phyloP scores from a whole-genome alignment of 805 yeast genomes.

The Ogataea degrootiae region DNA sequence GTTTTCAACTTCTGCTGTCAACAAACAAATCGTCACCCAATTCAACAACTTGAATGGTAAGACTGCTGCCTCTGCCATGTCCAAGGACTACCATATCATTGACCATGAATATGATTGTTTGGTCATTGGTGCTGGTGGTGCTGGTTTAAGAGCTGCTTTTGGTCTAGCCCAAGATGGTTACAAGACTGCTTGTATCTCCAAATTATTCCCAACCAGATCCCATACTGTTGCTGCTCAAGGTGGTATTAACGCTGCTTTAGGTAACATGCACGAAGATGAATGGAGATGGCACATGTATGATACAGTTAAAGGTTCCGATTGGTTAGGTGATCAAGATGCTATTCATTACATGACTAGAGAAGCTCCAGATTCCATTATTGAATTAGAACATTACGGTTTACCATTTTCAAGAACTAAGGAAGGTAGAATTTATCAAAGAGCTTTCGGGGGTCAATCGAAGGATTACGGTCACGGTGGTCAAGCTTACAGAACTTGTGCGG shows the following conservation, averaged over 20 bases:
- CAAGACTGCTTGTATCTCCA: constrained; percentile 96
- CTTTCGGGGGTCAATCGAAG: constrained; percentile 96
- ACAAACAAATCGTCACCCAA: constrained; percentile 31
- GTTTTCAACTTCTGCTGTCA: constrained; percentile 25
- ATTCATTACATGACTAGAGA: constrained; percentile 98
- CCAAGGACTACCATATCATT: constrained; percentile 79
- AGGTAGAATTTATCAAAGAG: constrained; percentile 97
- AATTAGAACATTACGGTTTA: constrained; percentile 96
- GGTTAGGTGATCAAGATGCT: constrained; percentile 99
- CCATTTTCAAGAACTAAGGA: constrained; percentile 97
- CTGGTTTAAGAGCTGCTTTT: constrained; percentile 97
- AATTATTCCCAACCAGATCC: constrained; percentile 95
- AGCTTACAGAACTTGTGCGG: constrained; percentile 99
- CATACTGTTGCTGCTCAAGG: constrained; percentile 99
- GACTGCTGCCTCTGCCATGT: constrained; percentile 48
- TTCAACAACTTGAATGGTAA: constrained; percentile 42
- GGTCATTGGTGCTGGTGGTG: constrained; percentile 99
- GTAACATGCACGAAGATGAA: constrained; percentile 96
- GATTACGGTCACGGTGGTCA: constrained; percentile 98
- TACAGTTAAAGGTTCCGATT: constrained; percentile 97
- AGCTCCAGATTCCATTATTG: constrained; percentile 94
- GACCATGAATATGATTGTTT: constrained; percentile 98
- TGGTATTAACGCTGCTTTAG: constrained; percentile 98
- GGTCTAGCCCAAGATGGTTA: constrained; percentile 96
- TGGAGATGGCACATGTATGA: constrained; percentile 99